A percentile compares a stretch with the other conserved stretches of the same genome.
Conservation (phyloP, 2,329 filamentous ascomycete species). For the Colletotrichum orbiculare region DNA sequence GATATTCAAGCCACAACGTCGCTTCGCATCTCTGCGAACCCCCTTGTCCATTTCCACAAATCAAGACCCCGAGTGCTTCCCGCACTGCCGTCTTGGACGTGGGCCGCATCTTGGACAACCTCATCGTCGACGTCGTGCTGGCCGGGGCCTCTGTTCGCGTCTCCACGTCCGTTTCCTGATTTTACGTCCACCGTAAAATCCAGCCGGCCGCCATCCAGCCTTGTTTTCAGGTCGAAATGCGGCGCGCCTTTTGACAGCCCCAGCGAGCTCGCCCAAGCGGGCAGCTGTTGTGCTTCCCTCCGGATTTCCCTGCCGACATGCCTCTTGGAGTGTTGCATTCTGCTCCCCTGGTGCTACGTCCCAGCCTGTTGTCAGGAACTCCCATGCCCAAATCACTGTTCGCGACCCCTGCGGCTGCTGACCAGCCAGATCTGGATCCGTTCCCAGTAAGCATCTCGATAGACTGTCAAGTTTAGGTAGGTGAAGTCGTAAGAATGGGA, state of each 20-base stretch:
- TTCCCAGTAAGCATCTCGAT: too few relatives aligned
- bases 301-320: not conserved
- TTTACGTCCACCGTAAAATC: not conserved
- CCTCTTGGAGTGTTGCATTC: not conserved
- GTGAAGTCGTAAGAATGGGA: too few relatives aligned
- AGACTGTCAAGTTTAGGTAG: too few relatives aligned
- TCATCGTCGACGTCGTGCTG: constrained; percentile 1
- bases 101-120: not conserved
- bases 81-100: not conserved
- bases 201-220: not conserved
- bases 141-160: not conserved
- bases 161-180: constrained; percentile 1
- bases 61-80: not conserved
- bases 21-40: not conserved
- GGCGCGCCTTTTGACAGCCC: not conserved
- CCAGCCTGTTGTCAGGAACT: constrained; percentile 5
- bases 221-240: constrained; percentile 21
- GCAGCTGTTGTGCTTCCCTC: not conserved
- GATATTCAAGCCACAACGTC: constrained; percentile 13
- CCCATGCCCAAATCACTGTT: not conserved
- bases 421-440: too few relatives aligned
- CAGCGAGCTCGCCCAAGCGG: not conserved
- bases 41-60: constrained; percentile 12
- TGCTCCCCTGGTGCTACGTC: not conserved
- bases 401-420: not conserved